Base-by-base conservation (phyloP, 2,329 filamentous ascomycete genomes). In the Fusarium sp. region DNA sequence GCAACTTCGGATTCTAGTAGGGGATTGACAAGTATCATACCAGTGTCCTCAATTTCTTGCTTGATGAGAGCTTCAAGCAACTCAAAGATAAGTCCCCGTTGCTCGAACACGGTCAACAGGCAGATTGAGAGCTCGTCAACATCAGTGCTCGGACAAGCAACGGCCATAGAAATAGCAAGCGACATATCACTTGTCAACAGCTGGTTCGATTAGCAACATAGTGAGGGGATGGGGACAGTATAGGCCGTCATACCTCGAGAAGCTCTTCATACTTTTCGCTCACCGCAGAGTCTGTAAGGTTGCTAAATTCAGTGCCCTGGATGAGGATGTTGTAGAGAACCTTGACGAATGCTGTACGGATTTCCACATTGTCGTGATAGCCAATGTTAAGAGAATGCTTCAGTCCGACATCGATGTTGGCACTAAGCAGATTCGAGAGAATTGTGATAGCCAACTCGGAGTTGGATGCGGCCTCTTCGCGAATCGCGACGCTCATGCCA, bases 301-400 rank as follows among this genome's bases (percentile, higher is more conserved):
- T 92, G 77, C 88, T 92, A 77, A 93, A 93, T 78, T 93, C 91
- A 1, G 91, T 92, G 38, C 91, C 91, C 78, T 93, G 91, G n/a
- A 92, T 87, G 18, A 93, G 81, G 62, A 93, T 93, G 78, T 93
- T 93, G 78, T 90, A 92, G 7, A 93, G 84, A 18, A 93, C 91
- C 73, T 90, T 91, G 69, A 93, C 88, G 77, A 93, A 93, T 2
- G 91, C 91, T 6, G 90, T 92, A 62, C 91, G 87, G 67, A 93
- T 92, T 74, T 93, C 90, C 35, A 91, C 84, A 75, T 92, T 92
- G 75, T 92, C 90, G 76, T 93, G 90, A 77, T 93, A 93, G 14
- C 91, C 91, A 68, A 93, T 92, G 69, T 89, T 91, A 16, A 93
- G 82, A 3, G 91, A 93, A 78, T 93, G 90, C 78, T 93, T 93